These are phyloP conservation scores for Populus pruinosa DNA, from an alignment of 345 rosid genomes.

Conservation along the genomic window DNA sequence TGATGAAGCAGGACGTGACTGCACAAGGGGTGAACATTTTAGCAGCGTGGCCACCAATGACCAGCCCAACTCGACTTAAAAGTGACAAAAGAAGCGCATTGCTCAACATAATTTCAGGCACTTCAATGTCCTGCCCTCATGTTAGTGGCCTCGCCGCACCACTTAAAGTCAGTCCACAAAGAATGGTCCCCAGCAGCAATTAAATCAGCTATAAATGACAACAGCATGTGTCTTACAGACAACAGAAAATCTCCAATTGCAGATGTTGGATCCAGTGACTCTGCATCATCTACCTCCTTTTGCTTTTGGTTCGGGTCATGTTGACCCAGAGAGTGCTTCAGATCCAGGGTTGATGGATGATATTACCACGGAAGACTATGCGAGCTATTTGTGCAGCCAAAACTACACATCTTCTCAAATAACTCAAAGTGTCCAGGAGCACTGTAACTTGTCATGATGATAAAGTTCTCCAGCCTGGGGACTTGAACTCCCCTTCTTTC, in stretches of 20 bases:
- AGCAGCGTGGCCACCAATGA: conserved; percentile 68
- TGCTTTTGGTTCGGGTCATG: conserved; percentile 52
- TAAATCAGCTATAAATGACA: no score
- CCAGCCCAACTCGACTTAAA: conserved; percentile 43
- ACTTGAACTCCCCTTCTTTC: conserved; percentile 62
- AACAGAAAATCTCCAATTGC: conserved; percentile 35
- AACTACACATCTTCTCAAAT: conserved; percentile 38
- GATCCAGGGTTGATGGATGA: conserved; percentile 56
- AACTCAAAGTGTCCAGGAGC: conserved; percentile 15
- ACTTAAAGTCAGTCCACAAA: conserved; percentile 22
- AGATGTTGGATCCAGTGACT: conserved; percentile 16
- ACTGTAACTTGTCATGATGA: conserved; percentile 30
- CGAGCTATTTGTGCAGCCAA: conserved; percentile 48
- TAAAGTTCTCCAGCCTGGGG: conserved; percentile 25
- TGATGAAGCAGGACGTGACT: conserved; percentile 73
- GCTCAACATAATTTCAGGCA: conserved; percentile 73
- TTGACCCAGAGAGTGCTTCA: conserved; percentile 48
- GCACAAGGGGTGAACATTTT: conserved; percentile 81
- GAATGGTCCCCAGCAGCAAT: no score
- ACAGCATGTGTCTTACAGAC: conserved; percentile 28
- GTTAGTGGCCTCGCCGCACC: conserved; percentile 71
- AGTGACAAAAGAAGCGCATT: conserved; percentile 54
- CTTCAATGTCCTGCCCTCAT: conserved; percentile 92
- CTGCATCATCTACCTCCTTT: conserved; percentile 40
- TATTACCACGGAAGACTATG: conserved; percentile 36